phyloP scores from a whole-genome alignment of 441 rosid genomes.

The Aquilaria agallochum region DNA sequence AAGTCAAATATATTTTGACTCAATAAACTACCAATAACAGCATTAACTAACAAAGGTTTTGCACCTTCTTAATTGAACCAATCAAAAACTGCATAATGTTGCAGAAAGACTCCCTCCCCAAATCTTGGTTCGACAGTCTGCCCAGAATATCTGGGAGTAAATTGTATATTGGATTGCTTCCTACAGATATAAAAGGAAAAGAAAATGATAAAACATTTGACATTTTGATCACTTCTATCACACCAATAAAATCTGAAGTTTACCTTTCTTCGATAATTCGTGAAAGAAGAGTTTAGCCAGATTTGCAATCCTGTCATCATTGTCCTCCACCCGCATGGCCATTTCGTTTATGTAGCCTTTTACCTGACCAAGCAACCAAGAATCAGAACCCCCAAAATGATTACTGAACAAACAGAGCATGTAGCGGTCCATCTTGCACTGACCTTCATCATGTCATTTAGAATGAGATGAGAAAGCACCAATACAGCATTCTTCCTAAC shows the following conservation, averaged over 20 bases:
- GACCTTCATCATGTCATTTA: conserved; percentile 99
- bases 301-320: conserved; percentile 84
- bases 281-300: conserved; percentile 91
- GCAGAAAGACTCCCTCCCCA: conserved; percentile 77
- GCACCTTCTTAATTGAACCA: conserved; percentile 94
- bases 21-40: conserved; percentile 3
- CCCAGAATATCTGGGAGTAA: conserved; percentile 97
- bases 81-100: conserved; percentile 97
- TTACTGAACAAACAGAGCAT: conserved; percentile 7
- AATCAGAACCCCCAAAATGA: conserved; percentile 12
- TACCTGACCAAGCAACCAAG: conserved; percentile 52
- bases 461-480: conserved; percentile 97
- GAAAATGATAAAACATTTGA: not conserved
- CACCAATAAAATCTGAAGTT: conserved; percentile 8
- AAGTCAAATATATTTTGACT: conserved; percentile 13
- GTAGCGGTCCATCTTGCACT: conserved; percentile 16
- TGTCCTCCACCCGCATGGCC: conserved; percentile 87
- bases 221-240: not conserved
- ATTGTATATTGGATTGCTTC: conserved; percentile 95
- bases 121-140: conserved; percentile 69
- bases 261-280: conserved; percentile 98
- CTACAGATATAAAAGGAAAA: conserved; percentile 36
- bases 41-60: conserved; percentile 13
- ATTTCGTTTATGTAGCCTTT: conserved; percentile 95
- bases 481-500: conserved; percentile 98